Evolutionary conservation across 2,329 filamentous ascomycete species (phyloP), one percentile per base, ranked within the genome.

Genomic region (Boeremia lycopersici): DNA sequence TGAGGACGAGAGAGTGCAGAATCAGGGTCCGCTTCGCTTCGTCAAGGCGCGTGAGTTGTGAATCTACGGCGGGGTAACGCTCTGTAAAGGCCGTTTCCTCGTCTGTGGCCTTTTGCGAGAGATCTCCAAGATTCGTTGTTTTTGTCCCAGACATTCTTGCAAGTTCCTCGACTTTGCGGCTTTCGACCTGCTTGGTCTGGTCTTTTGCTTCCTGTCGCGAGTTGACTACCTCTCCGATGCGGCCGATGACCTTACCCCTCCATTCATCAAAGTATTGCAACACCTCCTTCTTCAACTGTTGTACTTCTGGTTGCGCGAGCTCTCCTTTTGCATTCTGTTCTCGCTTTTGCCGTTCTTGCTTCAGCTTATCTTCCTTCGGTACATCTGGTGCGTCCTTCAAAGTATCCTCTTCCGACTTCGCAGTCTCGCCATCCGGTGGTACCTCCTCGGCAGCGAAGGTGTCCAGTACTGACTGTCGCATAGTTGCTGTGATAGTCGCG

Each of bases 251-350:
- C 11, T 81, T 79, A 6, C 85, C 81, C 65, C 90, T 85, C 93
- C 93, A 98, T 60, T 91, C 88, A 53, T 89, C 86, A 70, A 93
- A 96, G 69, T 88, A 86, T 6, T 81, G 77, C 5, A 96, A 71
- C 1, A 87, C 83, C 48, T 89, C 86, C 59, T 84, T 86, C 77
- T 87, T 92, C 64, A 92, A 75, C 64, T 90, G 87, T 53, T 82
- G 77, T 57, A 88, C 81, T 48, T 79, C 78, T 3, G 77, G 76
- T 3, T 76, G 76, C 15, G 77, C 78, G 9, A 85, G 70, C 56
- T 84, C 82, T 60, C 81, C 80, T 65, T 79, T 66, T 7, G 70
- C 67, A 49, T 72, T 70, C 58, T 70, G 56, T 48, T 73, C 68
- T 8, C 72, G 65, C n/a, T 64, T 61, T 31, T 62, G 41, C 34